Percentiles rank a stretch among this genome's conserved stretches.
Evolutionary conservation across 352 stramenopile species (phyloP).

Genomic region (Phytophthora citrophthora): DNA sequence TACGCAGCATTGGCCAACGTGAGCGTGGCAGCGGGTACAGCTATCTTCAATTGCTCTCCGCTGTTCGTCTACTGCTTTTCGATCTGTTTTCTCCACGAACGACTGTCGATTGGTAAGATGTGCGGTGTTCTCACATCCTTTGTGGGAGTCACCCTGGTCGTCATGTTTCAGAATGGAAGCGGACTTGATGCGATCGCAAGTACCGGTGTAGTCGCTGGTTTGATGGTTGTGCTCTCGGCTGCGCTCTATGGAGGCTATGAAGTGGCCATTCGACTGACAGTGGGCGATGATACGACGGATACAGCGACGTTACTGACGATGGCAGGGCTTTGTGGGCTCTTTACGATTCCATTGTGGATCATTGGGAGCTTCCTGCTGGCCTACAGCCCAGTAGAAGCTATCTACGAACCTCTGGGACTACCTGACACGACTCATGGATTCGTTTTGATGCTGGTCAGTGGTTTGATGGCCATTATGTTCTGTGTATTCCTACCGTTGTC

Average conservation of each 20-base stretch:
- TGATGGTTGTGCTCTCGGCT: conserved; percentile 54
- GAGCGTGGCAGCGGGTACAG: conserved; percentile 52
- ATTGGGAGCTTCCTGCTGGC: conserved; percentile 43
- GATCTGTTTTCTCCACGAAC: conserved; percentile 59
- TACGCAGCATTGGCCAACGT: conserved; percentile 59
- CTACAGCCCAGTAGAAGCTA: conserved; percentile 35
- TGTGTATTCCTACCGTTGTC: conserved; percentile 50
- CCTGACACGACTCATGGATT: conserved; percentile 37
- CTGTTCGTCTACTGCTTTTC: conserved; percentile 76
- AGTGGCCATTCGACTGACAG: conserved; percentile 47
- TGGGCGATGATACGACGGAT: conserved; percentile 51
- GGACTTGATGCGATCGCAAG: conserved; percentile 32
- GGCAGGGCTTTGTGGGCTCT: conserved; percentile 49
- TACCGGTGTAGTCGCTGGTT: conserved; percentile 41
- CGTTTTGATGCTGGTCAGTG: conserved; percentile 41
- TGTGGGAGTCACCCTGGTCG: conserved; percentile 51
- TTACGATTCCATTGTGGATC: conserved; percentile 56
- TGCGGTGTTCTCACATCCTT: conserved; percentile 55
- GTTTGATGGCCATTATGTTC: conserved; percentile 44
- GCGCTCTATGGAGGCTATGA: conserved; percentile 60
- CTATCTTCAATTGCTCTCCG: conserved; percentile 68
- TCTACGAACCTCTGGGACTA: conserved; percentile 54
- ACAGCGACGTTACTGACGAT: conserved; percentile 52
- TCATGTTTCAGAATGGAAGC: conserved; percentile 48
- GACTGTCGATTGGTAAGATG: conserved; percentile 46